Percentiles rank a stretch among this genome's conserved stretches.
Evolutionary conservation across 2,329 filamentous ascomycete species (phyloP).

Genomic region (Ophiognomonia clavigignenti-juglandacearum): DNA sequence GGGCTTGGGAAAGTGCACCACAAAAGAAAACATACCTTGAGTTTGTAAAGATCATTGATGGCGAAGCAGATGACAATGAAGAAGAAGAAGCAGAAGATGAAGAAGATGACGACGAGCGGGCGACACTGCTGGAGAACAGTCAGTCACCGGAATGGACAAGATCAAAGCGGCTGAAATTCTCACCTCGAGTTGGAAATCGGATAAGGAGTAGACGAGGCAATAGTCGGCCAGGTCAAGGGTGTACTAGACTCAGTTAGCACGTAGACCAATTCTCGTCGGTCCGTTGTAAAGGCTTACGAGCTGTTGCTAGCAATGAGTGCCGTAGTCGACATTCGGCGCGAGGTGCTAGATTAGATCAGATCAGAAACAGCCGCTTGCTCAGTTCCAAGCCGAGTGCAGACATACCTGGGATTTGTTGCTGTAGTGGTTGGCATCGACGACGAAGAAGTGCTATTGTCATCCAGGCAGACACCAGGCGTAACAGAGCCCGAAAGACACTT

Average conservation of each 20-base stretch:
- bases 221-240: neutral
- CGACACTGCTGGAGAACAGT: neutral
- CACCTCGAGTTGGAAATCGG: slow-evolving; percentile 6
- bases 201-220: neutral
- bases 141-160: neutral
- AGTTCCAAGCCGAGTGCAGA: neutral
- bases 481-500: slow-evolving; percentile 28
- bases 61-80: too few relatives aligned
- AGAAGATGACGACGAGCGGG: neutral
- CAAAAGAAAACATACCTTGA: slow-evolving; percentile 4
- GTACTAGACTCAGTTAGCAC: neutral
- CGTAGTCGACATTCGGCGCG: neutral
- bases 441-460: slow-evolving; percentile 10
- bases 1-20: too few relatives aligned
- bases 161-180: neutral
- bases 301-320: neutral
- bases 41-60: neutral
- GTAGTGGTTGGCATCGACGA: slow-evolving; percentile 11
- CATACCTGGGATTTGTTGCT: slow-evolving; percentile 7
- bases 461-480: slow-evolving; percentile 21
- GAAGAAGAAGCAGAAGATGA: too few relatives aligned
- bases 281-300: neutral
- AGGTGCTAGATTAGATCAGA: neutral
- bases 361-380: neutral
- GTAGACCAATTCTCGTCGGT: neutral